Evolutionary conservation across 495 filamentous ascomycete species (phyloP), one percentile per base, ranked within the genome.

Genomic region (Gamarada debralockiae): DNA sequence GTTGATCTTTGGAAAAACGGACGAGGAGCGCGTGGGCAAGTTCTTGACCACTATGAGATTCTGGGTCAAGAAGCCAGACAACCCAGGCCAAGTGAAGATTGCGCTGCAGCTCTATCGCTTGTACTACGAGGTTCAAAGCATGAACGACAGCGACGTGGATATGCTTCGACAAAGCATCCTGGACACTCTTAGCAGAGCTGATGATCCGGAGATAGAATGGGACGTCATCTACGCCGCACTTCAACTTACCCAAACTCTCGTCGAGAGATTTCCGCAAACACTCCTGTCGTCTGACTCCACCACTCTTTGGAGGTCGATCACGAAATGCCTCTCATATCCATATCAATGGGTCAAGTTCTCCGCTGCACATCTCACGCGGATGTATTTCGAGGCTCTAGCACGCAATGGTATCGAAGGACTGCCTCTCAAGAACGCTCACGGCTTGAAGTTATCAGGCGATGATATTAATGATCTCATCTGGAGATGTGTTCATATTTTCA

Each of bases 101-200:
- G 87, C 86, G 1, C 66, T 97, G 31, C 91, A 92, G 59, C 78
- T 83, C 14, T 95, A 90, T 71, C 79, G 81, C 2, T 79, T 95
- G 6, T 96, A 87, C 67, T 86, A 95, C 56, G 89, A 96, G 44
- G 77, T 75, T 1, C 74, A 81, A 22, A 80, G 77, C 39, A 60
- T 64, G 3, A 48, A 65, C 34, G 57, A 57, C 5, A 38, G 25
- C 23, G 70, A 71, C 31, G 48, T 71, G 13, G 12, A 34, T 13
- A 57, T 62, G 20, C 57, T 73, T 13, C 56, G 56, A 15, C 43
- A 66, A 10, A 60, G 68, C 57, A 63, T 88, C 13, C 67, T 71
- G 3, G 56, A 71, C 15, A 55, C 78, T 68, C 57, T 81, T 64
- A 73, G 71, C 48, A 73, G 65, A 51, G 65, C 77, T 7, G 59